phyloP scores from a whole-genome alignment of 2,329 filamentous ascomycete species.

The Tolypocladium sp. region DNA sequence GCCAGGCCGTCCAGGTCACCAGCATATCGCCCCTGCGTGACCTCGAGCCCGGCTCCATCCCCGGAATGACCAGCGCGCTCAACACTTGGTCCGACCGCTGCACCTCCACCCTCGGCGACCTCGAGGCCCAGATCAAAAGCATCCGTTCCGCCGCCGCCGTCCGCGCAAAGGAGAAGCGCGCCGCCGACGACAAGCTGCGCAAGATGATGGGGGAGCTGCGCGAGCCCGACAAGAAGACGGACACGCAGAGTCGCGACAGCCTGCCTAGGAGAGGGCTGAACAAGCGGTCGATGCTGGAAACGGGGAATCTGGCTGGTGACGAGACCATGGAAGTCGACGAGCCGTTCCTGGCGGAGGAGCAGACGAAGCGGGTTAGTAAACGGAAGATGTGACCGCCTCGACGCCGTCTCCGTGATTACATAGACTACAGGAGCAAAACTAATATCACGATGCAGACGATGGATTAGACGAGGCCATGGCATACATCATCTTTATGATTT shows the following conservation, averaged over 20 bases:
- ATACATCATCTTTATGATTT: constrained; percentile 6
- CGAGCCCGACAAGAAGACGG: constrained; percentile 26
- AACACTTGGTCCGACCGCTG: constrained; percentile 73
- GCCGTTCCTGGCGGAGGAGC: constrained; percentile 35
- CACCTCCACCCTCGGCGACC: constrained; percentile 58
- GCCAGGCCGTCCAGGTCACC: constrained; percentile 65
- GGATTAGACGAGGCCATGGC: constrained; percentile 16
- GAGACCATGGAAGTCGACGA: constrained; percentile 50
- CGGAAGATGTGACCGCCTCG: constrained; percentile 37
- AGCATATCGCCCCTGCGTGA: constrained; percentile 82
- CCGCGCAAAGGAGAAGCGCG: constrained; percentile 40
- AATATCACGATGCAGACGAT: constrained; percentile 18
- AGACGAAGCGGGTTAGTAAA: constrained; percentile 41
- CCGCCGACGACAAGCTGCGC: constrained; percentile 38
- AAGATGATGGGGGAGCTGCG: constrained; percentile 37
- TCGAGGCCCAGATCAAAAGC: constrained; percentile 64
- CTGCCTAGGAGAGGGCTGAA: constrained; percentile 15
- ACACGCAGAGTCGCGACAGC: constrained; percentile 13
- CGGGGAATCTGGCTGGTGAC: constrained; percentile 31
- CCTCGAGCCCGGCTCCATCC: constrained; percentile 63
- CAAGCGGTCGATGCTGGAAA: constrained; percentile 32
- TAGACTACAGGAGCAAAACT: neutral
- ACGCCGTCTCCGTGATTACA: neutral
- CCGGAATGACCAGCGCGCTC: constrained; percentile 58
- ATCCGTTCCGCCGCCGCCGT: constrained; percentile 52